Evolutionary conservation across 2,329 filamentous ascomycete species (phyloP).

Genomic region (Scedosporium boydii): DNA sequence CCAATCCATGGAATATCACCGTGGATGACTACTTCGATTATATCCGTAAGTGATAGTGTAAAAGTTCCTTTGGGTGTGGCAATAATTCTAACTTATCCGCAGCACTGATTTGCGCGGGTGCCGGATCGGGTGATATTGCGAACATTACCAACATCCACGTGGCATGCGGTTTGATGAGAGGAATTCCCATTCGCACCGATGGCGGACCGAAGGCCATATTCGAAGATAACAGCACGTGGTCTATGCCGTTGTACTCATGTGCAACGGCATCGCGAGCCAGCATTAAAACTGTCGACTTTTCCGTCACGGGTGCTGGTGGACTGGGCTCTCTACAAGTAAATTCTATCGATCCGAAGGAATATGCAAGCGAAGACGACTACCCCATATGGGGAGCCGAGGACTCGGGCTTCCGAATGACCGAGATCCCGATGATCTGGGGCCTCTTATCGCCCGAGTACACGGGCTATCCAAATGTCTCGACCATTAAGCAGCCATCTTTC

Average conservation of each 20-base stretch:
- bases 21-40: constrained; percentile 22
- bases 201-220: constrained; percentile 22
- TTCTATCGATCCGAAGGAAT: constrained; percentile 24
- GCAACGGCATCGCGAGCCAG: constrained; percentile 29
- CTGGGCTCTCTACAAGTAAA: constrained; percentile 12
- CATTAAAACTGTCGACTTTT: constrained; percentile 34
- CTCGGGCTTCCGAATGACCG: constrained; percentile 8
- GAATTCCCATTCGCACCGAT: constrained; percentile 25
- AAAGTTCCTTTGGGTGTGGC: too few species aligned
- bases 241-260: constrained; percentile 31
- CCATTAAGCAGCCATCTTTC: constrained; percentile 14
- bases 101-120: constrained; percentile 22
- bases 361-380: constrained; percentile 17
- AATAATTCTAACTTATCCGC: too few species aligned
- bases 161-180: constrained; percentile 28
- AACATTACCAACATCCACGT: constrained; percentile 10
- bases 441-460: constrained; percentile 19
- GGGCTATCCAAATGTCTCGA: constrained; percentile 21
- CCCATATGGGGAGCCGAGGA: constrained; percentile 25
- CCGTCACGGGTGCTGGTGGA: constrained; percentile 18
- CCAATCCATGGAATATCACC: background rate
- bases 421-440: constrained; percentile 28
- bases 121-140: too few species aligned
- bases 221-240: constrained; percentile 30
- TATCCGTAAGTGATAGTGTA: constrained; percentile 12